Percentiles rank a stretch among this genome's conserved stretches.
Conservation (phyloP, 495 filamentous ascomycete species). For the Xylaria sp. region DNA sequence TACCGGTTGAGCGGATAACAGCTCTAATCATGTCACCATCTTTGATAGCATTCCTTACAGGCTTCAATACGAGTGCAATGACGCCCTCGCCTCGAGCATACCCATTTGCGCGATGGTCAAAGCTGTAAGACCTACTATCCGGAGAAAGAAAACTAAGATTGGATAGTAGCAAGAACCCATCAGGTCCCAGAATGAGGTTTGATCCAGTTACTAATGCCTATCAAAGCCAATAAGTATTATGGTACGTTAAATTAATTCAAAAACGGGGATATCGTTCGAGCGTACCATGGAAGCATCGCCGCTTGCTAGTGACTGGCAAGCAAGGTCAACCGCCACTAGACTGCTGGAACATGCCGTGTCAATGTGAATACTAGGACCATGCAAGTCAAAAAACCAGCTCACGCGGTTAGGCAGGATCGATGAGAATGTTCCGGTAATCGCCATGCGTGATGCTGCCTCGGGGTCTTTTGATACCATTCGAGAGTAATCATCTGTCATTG, state of each 20-base stretch:
- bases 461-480: slow-evolving; percentile 39
- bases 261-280: neutral
- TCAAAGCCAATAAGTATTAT: neutral
- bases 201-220: slow-evolving; percentile 58
- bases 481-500: slow-evolving; percentile 43
- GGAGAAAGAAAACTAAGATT: slow-evolving; percentile 46
- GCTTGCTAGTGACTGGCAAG: slow-evolving; percentile 74
- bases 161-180: slow-evolving; percentile 39
- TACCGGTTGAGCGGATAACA: slow-evolving; percentile 60
- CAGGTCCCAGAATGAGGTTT: slow-evolving; percentile 56
- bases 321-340: slow-evolving; percentile 60
- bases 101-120: slow-evolving; percentile 65
- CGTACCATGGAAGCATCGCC: slow-evolving; percentile 40
- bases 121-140: slow-evolving; percentile 58
- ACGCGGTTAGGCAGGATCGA: slow-evolving; percentile 61
- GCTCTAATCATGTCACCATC: slow-evolving; percentile 62
- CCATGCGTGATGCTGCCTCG: slow-evolving; percentile 32
- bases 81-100: slow-evolving; percentile 69
- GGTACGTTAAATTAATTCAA: neutral
- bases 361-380: slow-evolving; percentile 64
- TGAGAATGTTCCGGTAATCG: slow-evolving; percentile 42
- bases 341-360: slow-evolving; percentile 86
- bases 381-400: slow-evolving; percentile 54
- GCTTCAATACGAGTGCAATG: slow-evolving; percentile 61
- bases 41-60: slow-evolving; percentile 52